A percentile compares a stretch with the other conserved stretches of the same genome.
Evolutionary conservation across 257 asterid genomes (phyloP).

Genomic region (Petrea volubilis): DNA sequence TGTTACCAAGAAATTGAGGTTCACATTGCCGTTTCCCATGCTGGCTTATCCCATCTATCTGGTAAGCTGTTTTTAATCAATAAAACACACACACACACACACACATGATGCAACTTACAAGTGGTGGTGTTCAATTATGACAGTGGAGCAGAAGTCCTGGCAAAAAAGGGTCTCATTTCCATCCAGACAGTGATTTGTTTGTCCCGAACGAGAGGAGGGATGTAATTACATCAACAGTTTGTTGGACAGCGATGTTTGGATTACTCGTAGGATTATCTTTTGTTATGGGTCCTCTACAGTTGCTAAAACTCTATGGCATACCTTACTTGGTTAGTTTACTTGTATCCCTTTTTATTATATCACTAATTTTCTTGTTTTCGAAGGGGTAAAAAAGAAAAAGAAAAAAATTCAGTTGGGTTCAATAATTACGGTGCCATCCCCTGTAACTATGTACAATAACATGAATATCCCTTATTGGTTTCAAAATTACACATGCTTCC

Average conservation of each 20-base stretch:
- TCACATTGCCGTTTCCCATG: constrained; percentile 90
- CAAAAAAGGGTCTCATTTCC: constrained; percentile 83
- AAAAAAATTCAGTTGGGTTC: too few relatives aligned
- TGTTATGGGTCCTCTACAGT: constrained; percentile 69
- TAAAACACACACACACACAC: too few relatives aligned
- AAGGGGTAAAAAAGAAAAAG: too few relatives aligned
- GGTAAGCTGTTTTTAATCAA: constrained; percentile 38
- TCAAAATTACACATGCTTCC: too few relatives aligned
- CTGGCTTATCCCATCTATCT: constrained; percentile 89
- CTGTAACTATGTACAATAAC: too few relatives aligned
- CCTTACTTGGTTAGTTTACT: constrained; percentile 79
- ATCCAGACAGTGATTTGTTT: constrained; percentile 85
- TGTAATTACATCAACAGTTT: constrained; percentile 77
- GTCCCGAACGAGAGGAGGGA: constrained; percentile 75
- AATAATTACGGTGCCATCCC: too few relatives aligned
- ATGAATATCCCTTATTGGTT: too few relatives aligned
- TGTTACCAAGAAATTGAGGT: constrained; percentile 65
- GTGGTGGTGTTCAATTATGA: neutral
- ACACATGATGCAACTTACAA: neutral
- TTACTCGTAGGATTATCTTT: constrained; percentile 73
- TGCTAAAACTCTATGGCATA: constrained; percentile 83
- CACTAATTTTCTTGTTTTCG: neutral
- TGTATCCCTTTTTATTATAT: neutral
- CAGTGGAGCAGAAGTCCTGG: constrained; percentile 98
- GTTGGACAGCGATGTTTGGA: constrained; percentile 91